Conservation (phyloP, 2,329 filamentous ascomycete species). For the Botrytis galanthina region DNA sequence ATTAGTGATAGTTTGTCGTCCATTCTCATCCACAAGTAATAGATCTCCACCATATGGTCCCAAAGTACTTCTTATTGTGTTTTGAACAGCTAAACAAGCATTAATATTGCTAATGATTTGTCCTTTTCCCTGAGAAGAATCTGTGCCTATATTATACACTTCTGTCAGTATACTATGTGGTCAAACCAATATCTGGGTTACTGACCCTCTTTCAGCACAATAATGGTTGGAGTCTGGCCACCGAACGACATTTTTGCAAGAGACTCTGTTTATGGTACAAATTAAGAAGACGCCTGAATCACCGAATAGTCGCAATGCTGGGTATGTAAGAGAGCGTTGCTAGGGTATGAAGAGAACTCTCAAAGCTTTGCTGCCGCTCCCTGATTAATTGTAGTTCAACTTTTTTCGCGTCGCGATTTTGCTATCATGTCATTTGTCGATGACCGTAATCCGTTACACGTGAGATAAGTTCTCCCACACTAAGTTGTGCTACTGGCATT, state of each 20-base stretch:
- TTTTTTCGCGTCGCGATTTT: slow-evolving; percentile 23
- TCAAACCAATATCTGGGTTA: slow-evolving; percentile 31
- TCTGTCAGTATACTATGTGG: slow-evolving; percentile 23
- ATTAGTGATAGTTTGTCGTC: slow-evolving; percentile 96
- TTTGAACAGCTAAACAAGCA: slow-evolving; percentile 92
- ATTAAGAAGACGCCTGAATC: background rate
- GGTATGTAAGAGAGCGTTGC: slow-evolving; percentile 10
- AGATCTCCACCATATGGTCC: slow-evolving; percentile 96
- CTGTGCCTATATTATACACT: slow-evolving; percentile 66
- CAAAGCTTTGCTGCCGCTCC: slow-evolving; percentile 11
- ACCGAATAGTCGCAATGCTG: background rate
- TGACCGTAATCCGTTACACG: background rate
- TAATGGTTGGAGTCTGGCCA: slow-evolving; percentile 95
- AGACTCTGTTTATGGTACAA: slow-evolving; percentile 8
- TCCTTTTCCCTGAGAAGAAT: slow-evolving; percentile 93
- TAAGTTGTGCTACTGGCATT: background rate
- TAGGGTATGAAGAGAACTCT: slow-evolving; percentile 15
- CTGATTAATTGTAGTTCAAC: slow-evolving; percentile 18
- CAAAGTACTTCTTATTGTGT: slow-evolving; percentile 91
- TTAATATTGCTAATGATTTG: slow-evolving; percentile 99
- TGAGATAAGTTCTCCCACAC: background rate
- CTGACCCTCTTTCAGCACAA: slow-evolving; percentile 95
- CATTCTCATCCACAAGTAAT: slow-evolving; percentile 93
- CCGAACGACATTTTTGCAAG: slow-evolving; percentile 77
- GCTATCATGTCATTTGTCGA: slow-evolving; percentile 7